phyloP scores from a whole-genome alignment of 345 rosid species.

The Syzygium jambos region DNA sequence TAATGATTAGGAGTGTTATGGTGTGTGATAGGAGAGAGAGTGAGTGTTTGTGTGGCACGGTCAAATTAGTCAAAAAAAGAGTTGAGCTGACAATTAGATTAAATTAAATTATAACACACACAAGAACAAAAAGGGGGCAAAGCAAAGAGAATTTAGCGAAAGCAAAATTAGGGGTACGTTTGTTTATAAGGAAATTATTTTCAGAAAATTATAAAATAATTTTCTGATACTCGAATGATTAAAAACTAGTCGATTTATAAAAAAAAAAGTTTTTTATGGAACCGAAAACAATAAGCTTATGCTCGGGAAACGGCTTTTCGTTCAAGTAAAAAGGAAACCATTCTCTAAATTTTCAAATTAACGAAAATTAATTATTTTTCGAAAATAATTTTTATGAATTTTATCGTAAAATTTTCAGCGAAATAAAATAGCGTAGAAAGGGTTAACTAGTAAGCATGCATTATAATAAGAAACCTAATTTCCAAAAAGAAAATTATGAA shows the following conservation, averaged over 20 bases:
- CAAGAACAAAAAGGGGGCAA: neutral
- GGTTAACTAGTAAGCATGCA: neutral
- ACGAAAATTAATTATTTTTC: neutral
- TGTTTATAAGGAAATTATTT: neutral
- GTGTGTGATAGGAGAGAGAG: neutral
- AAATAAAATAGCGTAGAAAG: neutral
- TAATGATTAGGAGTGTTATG: neutral
- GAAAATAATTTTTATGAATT: neutral
- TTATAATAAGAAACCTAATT: neutral
- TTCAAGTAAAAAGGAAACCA: rapidly evolving
- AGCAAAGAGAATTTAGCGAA: neutral
- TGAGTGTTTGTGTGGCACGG: neutral
- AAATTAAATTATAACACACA: neutral
- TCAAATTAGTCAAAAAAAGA: neutral
- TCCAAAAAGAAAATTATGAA: neutral
- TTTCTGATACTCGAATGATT: neutral
- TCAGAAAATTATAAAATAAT: too few species aligned
- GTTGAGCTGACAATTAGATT: neutral
- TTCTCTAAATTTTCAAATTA: neutral
- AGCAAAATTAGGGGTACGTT: neutral
- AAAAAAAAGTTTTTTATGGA: rapidly evolving
- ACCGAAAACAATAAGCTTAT: neutral
- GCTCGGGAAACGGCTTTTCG: rapidly evolving
- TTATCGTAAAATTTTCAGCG: rapidly evolving
- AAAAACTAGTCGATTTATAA: rapidly evolving